Evolutionary conservation across 1,284 basidiomycete genomes (phyloP).

Genomic region (Neonothopanus nambi): DNA sequence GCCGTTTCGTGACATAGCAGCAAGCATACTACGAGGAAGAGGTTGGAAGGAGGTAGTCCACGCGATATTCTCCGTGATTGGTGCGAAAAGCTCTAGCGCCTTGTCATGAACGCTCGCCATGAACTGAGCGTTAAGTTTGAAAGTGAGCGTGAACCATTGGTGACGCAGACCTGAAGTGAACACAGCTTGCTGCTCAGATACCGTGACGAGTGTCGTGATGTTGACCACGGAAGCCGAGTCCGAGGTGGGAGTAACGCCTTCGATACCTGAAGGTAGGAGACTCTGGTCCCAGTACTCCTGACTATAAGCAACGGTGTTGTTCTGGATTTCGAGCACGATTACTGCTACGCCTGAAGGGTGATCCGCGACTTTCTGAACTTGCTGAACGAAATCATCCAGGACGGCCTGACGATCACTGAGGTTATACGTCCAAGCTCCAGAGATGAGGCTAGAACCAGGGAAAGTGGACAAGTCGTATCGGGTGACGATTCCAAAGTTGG

Average conservation of each 20-base stretch:
- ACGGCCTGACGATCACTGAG: not conserved
- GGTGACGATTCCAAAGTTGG: not conserved
- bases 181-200: not conserved
- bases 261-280: not conserved
- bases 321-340: not conserved
- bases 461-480: not conserved
- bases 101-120: not conserved
- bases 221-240: not conserved
- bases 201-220: not conserved
- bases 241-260: not conserved
- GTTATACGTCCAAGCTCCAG: not conserved
- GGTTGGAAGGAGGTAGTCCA: not conserved
- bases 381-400: not conserved
- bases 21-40: not conserved
- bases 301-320: not conserved
- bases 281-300: not conserved
- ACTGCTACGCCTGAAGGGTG: not conserved
- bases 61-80: not conserved
- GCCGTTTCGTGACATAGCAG: not conserved
- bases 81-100: not conserved
- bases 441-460: not conserved
- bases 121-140: slow-evolving; percentile 3
- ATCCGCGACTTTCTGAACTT: not conserved
- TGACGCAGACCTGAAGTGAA: not conserved
- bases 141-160: slow-evolving; percentile 2